Evolutionary conservation across 2,329 filamentous ascomycete genomes (phyloP), one percentile per base, ranked within the genome.

Genomic region (Pseudogymnoascus destructans): DNA sequence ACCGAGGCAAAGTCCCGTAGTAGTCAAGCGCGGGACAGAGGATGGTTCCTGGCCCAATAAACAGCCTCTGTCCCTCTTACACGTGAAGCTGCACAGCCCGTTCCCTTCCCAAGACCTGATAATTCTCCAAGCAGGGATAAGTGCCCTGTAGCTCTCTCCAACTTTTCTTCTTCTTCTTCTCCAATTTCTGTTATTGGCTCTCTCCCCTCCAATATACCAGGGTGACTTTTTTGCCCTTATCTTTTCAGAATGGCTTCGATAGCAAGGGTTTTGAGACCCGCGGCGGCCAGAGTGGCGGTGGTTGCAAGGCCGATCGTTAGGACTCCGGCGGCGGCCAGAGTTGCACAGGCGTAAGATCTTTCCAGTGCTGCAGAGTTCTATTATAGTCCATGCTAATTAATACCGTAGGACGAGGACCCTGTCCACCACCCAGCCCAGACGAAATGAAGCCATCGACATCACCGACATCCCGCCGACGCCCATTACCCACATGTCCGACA

Each of bases 401-500:
- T 30, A 17, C 25, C 36, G 8, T 57, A 77, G 73, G 63, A 65
- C 69, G 10, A 79, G 82, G 64, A 68, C 77, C 17, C 77, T 89
- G 59, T 86, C 84, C 35, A 78, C 78, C 55, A 86, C 84, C 0
- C 64, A 77, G 46, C 70, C 74, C 61, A 78, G 78, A 64, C 78
- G 75, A 64, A 76, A 77, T 64, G 72, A 79, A 61, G 68, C 71
- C 55, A 67, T 76, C 60, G 79, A 93, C 72, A 82, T 95, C 66
- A 79, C 84, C 61, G 84, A 87, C 54, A 79, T 96, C 63, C 84
- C 86, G 0, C 92, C 93, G 0, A 96, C 92, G 5, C 93, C 93
- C 57, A 95, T 98, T 73, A 87, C 87, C 42, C 90, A 95, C 73
- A 78, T 95, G 63, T 95, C 89, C 65, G 93, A 98, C 73, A 85